Evolutionary conservation across 2,329 filamentous ascomycete genomes (phyloP), one percentile per base, ranked within the genome.

Genomic region (Phoma sp.): DNA sequence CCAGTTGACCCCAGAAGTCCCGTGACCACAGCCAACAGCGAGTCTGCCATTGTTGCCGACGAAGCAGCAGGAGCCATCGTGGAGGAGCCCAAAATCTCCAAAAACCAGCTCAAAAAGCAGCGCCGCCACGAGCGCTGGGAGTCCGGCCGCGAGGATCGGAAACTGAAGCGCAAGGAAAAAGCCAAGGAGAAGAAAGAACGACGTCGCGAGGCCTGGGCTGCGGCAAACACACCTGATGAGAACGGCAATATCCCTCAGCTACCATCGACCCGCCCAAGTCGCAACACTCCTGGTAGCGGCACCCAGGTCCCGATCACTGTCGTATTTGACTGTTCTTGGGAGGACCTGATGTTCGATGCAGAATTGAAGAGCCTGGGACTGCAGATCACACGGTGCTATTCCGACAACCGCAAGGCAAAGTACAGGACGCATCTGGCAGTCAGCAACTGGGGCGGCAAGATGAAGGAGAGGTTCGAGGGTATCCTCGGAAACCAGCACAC

Each of bases 241-340:
- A 63, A 64, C 22, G 59, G 64, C 32, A 56, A 58, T 18, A 52
- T 51, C n/a, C 58, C 58, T 22, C 58, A 54, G 14, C 57, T 54
- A 10, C 64, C 60, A 10, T 61, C 62, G n/a, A 49, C 52, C 23
- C 49, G 65, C n/a, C 44, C 58, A 9, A 57, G 62, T 18, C 61
- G 65, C 29, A 58, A 62, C 39, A 61, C 56, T 18, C 61, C 63
- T 13, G 48, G 74, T 65, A 18, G 51, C n/a, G 76, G 81, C 4
- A 78, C 80, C 43, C 83, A 86, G 51, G 82, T 96, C 0, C 92
- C 93, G 1, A 78, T 98, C 22, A 85, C 90, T 0, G 79, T 99
- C 61, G 81, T 99, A 55, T 79, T 99, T 59, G 95, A 99, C 78
- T 98, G 93, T 76, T 87, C 90, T 62, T 99, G 96, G 72, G 93